A percentile compares a stretch with the other conserved stretches of the same genome.
Evolutionary conservation across 2,329 filamentous ascomycete genomes (phyloP).

Genomic region (Epichloe typhina): DNA sequence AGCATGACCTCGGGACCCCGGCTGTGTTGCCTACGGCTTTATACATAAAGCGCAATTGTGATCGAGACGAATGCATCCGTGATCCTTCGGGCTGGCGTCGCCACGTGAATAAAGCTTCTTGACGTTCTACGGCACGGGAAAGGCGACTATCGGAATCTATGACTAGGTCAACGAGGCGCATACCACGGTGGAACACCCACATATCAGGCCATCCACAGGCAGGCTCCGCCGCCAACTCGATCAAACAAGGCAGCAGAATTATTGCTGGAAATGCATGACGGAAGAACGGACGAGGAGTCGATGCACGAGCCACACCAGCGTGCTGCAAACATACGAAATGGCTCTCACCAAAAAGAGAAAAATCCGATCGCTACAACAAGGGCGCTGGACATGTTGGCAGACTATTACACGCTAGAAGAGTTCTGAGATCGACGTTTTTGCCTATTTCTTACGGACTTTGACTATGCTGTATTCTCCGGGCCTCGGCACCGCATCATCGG

Average conservation of each 20-base stretch:
- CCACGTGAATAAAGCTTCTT: neutral
- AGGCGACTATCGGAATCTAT: no score
- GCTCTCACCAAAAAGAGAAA: neutral
- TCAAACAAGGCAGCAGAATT: neutral
- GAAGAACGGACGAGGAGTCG: no score
- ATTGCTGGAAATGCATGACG: no score
- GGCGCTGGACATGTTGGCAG: neutral
- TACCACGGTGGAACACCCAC: no score
- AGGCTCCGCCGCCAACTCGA: neutral
- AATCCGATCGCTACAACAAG: neutral
- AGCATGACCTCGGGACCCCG: neutral
- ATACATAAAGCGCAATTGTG: neutral
- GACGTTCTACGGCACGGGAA: neutral
- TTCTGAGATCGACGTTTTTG: neutral
- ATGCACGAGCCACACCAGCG: no score
- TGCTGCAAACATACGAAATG: neutral
- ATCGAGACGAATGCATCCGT: neutral
- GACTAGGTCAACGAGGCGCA: no score
- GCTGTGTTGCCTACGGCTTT: neutral
- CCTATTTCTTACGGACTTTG: neutral
- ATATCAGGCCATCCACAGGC: no score
- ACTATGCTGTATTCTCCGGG: slow-evolving; percentile 1
- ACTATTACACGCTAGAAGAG: neutral
- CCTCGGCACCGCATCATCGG: slow-evolving; percentile 1
- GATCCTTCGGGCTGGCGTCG: neutral